Evolutionary conservation across 441 rosid species (phyloP), one percentile per base, ranked within the genome.

Genomic region (Corymbia calophylla): DNA sequence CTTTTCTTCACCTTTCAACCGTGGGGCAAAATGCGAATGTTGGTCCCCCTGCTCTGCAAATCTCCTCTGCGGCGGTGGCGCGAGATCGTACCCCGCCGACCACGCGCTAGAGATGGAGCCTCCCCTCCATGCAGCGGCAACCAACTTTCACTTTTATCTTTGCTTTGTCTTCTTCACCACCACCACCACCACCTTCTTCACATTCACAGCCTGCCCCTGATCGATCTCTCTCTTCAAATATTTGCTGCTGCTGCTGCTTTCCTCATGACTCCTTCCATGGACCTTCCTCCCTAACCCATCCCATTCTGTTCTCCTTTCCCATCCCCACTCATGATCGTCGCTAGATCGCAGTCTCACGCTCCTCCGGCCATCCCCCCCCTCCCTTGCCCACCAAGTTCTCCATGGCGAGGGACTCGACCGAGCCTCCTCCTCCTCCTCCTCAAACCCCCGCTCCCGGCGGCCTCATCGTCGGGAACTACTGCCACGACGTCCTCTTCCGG

Each of bases 401-500:
- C 88, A 93, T 94, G 96, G 95, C 90, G 23, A 51, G 92, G 31
- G 87, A 90, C 70, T 25, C 87, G 80, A 88, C 44, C 68, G 87
- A 15, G 31, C 85, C 29, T 18, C 5, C 44, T 39, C 44, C 44
- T 39, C 44, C 44, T 39, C 44, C 44, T 39, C 5, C 91, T 16
- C 73, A 82, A 29, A 17, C 91, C 89, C 54, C 91, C 5, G 39
- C 89, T 44, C 92, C 89, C 86, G 93, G 95, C 21, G 97, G 96
- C 56, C 93, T 98, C 89, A 93, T 98, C 88, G 99, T 94, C 44
- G 99, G 99, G 2, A 97, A 97, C 56, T 95, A 95, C 89, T 97
- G 98, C 95, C 99, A 97, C 94, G 99, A 97, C 91, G 95, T 96
- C 87, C 92, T 97, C 35, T 93, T 96, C 91, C 96, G 93, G 87